Percentiles rank a stretch among this genome's conserved stretches.
phyloP scores from a whole-genome alignment of 768 basidiomycete species.

The Mycena filopes region DNA sequence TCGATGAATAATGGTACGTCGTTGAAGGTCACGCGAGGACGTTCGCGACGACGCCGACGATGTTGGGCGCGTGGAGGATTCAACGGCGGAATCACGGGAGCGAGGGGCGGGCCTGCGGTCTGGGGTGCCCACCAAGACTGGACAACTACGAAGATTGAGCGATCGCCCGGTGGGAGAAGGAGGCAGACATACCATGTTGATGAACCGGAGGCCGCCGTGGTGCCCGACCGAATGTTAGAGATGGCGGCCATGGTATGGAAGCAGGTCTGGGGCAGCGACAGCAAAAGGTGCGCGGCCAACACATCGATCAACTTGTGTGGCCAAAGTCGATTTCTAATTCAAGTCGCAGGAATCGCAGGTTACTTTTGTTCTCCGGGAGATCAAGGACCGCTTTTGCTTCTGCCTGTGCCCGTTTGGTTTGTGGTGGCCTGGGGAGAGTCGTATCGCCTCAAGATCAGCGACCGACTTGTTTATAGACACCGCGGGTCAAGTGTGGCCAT shows the following conservation, averaged over 20 bases:
- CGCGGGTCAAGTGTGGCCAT: neutral
- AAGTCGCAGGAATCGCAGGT: neutral
- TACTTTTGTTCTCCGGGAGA: too few relatives aligned
- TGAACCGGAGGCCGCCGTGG: neutral
- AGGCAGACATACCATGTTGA: neutral
- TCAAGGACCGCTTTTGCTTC: neutral
- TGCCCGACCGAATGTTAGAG: conserved; percentile 5
- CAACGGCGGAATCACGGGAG: neutral
- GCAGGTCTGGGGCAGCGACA: conserved; percentile 14
- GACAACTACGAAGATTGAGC: neutral
- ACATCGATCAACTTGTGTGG: neutral
- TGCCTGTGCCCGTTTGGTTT: neutral
- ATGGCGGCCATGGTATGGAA: conserved; percentile 14
- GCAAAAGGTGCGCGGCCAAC: conserved; percentile 15
- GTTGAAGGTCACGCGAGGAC: neutral
- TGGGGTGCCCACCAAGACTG: neutral
- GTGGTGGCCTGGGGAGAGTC: neutral
- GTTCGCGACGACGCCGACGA: too few relatives aligned
- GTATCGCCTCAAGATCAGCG: neutral
- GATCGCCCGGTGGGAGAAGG: neutral
- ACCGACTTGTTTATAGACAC: neutral
- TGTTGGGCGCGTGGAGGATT: too few relatives aligned
- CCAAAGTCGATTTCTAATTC: neutral
- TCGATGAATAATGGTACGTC: neutral
- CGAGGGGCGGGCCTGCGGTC: neutral